These are phyloP conservation scores for Cadophora malorum DNA, from an alignment of 2,329 filamentous ascomycete genomes.

Conservation along the genomic window DNA sequence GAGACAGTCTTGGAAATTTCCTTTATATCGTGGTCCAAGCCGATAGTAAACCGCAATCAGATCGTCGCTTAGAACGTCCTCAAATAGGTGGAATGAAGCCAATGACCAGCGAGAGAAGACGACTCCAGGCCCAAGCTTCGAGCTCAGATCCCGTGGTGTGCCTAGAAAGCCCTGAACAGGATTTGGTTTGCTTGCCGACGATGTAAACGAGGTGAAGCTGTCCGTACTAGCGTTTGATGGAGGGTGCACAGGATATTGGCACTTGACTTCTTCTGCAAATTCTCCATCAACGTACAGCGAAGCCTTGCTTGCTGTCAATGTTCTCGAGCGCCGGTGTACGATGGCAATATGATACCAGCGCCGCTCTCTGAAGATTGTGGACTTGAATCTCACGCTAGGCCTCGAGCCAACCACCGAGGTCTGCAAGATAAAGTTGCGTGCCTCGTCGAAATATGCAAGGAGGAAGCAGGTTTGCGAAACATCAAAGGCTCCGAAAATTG, in stretches of 20 bases:
- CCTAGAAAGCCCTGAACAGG: constrained; percentile 92
- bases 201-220: constrained; percentile 73
- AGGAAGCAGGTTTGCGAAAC: constrained; percentile 91
- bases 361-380: constrained; percentile 74
- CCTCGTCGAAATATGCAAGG: constrained; percentile 92
- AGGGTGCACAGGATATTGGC: constrained; percentile 82
- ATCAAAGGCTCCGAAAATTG: constrained; percentile 95
- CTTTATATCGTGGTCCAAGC: constrained; percentile 88
- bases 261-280: constrained; percentile 90
- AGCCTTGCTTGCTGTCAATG: constrained; percentile 78
- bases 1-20: constrained; percentile 95
- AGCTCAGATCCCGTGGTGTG: constrained; percentile 86
- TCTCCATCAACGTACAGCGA: constrained; percentile 92
- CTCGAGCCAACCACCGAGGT: constrained; percentile 87
- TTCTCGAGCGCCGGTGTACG: constrained; percentile 80
- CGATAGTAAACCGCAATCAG: constrained; percentile 89
- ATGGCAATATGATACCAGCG: constrained; percentile 94
- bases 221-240: constrained; percentile 66
- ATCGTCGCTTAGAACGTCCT: constrained; percentile 88
- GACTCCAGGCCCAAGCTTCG: constrained; percentile 73
- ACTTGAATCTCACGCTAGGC: constrained; percentile 93
- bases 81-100: constrained; percentile 87
- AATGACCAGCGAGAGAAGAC: constrained; percentile 86
- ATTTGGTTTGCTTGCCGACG: constrained; percentile 62
- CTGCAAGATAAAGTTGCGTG: constrained; percentile 91